phyloP scores from a whole-genome alignment of 2,329 filamentous ascomycete species.

The Fusarium pseudoanthophilum region DNA sequence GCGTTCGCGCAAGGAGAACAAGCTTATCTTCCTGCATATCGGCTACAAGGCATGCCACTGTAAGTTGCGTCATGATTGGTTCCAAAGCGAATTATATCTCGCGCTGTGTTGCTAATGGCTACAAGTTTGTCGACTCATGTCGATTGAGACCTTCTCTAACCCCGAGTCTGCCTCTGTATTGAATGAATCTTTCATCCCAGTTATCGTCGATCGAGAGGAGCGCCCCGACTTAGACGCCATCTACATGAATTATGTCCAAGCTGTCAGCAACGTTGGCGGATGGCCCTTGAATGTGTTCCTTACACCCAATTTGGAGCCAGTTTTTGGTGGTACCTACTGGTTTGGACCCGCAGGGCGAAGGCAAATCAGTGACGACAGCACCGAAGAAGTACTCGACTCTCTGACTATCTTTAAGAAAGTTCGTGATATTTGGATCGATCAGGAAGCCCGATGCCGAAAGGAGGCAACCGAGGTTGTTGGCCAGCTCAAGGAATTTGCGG shows the following conservation, averaged over 20 bases:
- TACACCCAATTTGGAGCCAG: slow-evolving; percentile 89
- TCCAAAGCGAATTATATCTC: neutral
- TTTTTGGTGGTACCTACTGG: slow-evolving; percentile 98
- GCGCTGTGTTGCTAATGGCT: slow-evolving; percentile 30
- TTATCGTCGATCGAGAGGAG: slow-evolving; percentile 94
- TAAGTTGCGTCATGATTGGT: slow-evolving; percentile 57
- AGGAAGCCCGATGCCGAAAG: slow-evolving; percentile 83
- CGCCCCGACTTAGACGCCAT: slow-evolving; percentile 93
- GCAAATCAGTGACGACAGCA: slow-evolving; percentile 51
- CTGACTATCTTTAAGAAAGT: slow-evolving; percentile 86
- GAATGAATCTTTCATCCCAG: slow-evolving; percentile 88
- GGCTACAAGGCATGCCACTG: slow-evolving; percentile 97
- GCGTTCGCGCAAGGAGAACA: slow-evolving; percentile 82
- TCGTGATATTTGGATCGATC: slow-evolving; percentile 78
- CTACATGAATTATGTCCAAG: slow-evolving; percentile 98
- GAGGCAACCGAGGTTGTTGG: slow-evolving; percentile 85
- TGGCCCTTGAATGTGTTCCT: slow-evolving; percentile 98
- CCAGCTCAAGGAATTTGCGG: slow-evolving; percentile 86
- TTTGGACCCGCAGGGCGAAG: slow-evolving; percentile 75
- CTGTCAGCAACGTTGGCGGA: slow-evolving; percentile 87
- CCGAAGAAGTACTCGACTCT: slow-evolving; percentile 77
- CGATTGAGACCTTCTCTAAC: slow-evolving; percentile 90
- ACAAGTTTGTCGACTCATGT: slow-evolving; percentile 87
- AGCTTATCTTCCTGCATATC: slow-evolving; percentile 91
- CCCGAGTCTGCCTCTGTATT: slow-evolving; percentile 81